phyloP scores from a whole-genome alignment of 1,284 basidiomycete species.

The Sporisorium scitamineum region DNA sequence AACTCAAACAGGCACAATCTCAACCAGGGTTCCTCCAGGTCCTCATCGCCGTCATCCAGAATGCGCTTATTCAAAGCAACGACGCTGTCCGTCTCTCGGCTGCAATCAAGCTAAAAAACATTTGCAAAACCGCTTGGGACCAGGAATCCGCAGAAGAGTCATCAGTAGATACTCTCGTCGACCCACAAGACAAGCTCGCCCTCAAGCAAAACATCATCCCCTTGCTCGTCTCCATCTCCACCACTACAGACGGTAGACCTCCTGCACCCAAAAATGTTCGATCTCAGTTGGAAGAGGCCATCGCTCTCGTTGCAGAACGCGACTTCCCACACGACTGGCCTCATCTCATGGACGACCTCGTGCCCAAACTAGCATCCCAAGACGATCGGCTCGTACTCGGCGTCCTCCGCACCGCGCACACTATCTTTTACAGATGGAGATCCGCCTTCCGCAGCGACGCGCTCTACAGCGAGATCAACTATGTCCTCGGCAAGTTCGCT shows the following conservation, averaged over 20 bases:
- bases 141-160: constrained; percentile 52
- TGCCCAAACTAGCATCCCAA: constrained; percentile 78
- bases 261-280: constrained; percentile 57
- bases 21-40: constrained; percentile 62
- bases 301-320: constrained; percentile 61
- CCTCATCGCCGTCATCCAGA: constrained; percentile 62
- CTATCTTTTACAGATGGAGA: constrained; percentile 93
- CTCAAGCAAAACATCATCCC: constrained; percentile 81
- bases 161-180: constrained; percentile 13
- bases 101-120: constrained; percentile 68
- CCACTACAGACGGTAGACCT: constrained; percentile 30
- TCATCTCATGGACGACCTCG: constrained; percentile 61
- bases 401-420: constrained; percentile 92
- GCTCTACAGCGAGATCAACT: constrained; percentile 91
- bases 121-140: constrained; percentile 66
- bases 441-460: constrained; percentile 87
- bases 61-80: constrained; percentile 30
- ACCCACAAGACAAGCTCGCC: constrained; percentile 74
- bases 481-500: constrained; percentile 86
- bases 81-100: constrained; percentile 63
- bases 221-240: constrained; percentile 80
- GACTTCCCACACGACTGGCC: constrained; percentile 67
- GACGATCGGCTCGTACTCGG: constrained; percentile 89
- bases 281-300: constrained; percentile 62
- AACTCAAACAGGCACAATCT: constrained; percentile 56